A percentile compares a stretch with the other conserved stretches of the same genome.
phyloP scores from a whole-genome alignment of 2,329 filamentous ascomycete species.

The Aspergillus puulaauensis region DNA sequence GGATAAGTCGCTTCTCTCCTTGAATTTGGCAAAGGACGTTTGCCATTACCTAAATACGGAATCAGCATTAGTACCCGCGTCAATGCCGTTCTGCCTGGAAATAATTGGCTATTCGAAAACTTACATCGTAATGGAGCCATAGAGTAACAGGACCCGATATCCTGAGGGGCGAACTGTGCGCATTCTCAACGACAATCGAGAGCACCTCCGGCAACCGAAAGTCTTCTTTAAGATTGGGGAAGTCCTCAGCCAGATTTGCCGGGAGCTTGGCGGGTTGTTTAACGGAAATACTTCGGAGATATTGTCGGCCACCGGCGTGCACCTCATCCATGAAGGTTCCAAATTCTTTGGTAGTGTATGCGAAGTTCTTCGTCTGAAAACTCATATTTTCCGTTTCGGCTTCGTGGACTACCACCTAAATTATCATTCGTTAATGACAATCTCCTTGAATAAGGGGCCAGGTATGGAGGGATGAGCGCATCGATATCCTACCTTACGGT shows the following conservation, averaged over 20 bases:
- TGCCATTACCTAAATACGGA: constrained; percentile 66
- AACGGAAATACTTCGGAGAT: constrained; percentile 74
- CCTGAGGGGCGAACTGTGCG: constrained; percentile 76
- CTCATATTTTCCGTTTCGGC: constrained; percentile 68
- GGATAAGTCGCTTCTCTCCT: constrained; percentile 69
- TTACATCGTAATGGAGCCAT: constrained; percentile 86
- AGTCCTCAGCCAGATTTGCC: constrained; percentile 70
- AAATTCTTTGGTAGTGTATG: constrained; percentile 69
- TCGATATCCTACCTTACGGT: constrained; percentile 55
- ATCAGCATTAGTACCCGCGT: background rate
- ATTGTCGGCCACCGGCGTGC: constrained; percentile 62
- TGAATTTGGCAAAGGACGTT: constrained; percentile 80
- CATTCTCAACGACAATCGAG: constrained; percentile 56
- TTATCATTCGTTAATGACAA: background rate
- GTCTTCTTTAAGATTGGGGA: constrained; percentile 66
- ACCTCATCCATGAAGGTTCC: constrained; percentile 64
- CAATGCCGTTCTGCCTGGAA: background rate
- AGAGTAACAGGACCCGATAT: constrained; percentile 79
- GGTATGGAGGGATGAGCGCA: background rate
- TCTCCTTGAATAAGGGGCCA: background rate
- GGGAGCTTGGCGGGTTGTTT: constrained; percentile 67
- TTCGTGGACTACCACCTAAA: constrained; percentile 71
- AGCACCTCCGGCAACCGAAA: constrained; percentile 68
- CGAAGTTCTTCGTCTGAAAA: constrained; percentile 81
- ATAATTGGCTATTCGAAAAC: constrained; percentile 7